Evolutionary conservation across 768 basidiomycete species (phyloP), one percentile per base, ranked within the genome.

Genomic region (Lactifluus pinguis): DNA sequence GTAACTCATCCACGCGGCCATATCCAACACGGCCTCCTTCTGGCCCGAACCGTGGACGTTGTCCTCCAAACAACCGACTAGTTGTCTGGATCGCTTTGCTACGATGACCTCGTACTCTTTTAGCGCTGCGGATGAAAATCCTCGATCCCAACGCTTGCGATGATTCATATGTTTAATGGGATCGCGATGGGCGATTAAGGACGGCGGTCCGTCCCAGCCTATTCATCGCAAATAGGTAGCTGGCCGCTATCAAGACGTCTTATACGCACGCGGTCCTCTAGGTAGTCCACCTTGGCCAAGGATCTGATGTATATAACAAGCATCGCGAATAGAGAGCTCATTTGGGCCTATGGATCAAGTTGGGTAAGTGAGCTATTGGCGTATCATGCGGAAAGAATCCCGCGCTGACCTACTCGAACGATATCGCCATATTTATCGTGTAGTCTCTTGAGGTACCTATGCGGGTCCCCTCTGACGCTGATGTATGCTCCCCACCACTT

Each of bases 91-190:
- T 17, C 77, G 71, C 57, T 67, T 73, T 7, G 68, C 67, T 13
- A 79, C 67, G 19, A 74, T 71, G 1, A 60, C 68, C 61, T 77
- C 72, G 62, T 80, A 80, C 13, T 73, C 75, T 64, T 77, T 77
- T n/a, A 80, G 59, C 6, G 77, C 75, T 6, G 71, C 61, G 17
- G 73, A 68, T 50, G 69, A 75, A 64, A 80, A 76, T 0, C 71
- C 79, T 44, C 74, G 73, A 36, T 75, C 70, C 79, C 79, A 80
- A 2, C 74, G 71, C 51, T 69, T 73, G 38, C 79, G 72, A 15
- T 76, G 73, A 32, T 72, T 74, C 0, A 71, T 67, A 52, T 79
- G 78, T n/a, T 74, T 72, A 8, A 67, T 67, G 17, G 72, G 66
- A 60, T 78, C 72, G 10, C 71, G 72, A 11, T 72, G 55, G 5